phyloP scores from a whole-genome alignment of 2,329 filamentous ascomycete species.

The Camptophora hylomeconis region DNA sequence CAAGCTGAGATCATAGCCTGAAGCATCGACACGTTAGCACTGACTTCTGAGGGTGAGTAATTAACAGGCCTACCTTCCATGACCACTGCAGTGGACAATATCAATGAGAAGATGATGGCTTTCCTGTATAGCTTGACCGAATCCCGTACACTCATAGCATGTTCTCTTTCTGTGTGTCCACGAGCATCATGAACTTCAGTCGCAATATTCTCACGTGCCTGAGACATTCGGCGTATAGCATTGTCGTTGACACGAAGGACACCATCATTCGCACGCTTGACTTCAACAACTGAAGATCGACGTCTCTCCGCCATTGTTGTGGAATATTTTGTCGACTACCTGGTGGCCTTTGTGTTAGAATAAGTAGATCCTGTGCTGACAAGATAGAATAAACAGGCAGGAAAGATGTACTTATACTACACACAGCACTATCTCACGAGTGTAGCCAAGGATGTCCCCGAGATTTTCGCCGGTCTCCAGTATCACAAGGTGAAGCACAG shows the following conservation, averaged over 20 bases:
- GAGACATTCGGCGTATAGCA: slow-evolving; percentile 4
- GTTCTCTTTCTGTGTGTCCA: slow-evolving; percentile 5
- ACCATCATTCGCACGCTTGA: slow-evolving; percentile 7
- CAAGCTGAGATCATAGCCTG: slow-evolving; percentile 58
- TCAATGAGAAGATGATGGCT: slow-evolving; percentile 67
- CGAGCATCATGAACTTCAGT: slow-evolving; percentile 6
- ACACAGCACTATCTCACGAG: too few relatives aligned
- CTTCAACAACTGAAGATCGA: slow-evolving; percentile 6
- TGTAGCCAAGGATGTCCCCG: too few relatives aligned
- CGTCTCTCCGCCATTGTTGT: too few relatives aligned
- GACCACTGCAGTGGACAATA: slow-evolving; percentile 76
- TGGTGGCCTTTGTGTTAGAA: too few relatives aligned
- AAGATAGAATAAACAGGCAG: too few relatives aligned
- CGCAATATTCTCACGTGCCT: slow-evolving; percentile 1
- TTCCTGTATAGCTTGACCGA: slow-evolving; percentile 75
- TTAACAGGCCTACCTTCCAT: slow-evolving; percentile 55
- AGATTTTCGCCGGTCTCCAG: too few relatives aligned
- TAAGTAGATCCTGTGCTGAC: too few relatives aligned
- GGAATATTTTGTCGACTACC: too few relatives aligned
- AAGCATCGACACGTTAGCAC: not conserved
- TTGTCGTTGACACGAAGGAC: slow-evolving; percentile 7
- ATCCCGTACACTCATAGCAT: slow-evolving; percentile 34
- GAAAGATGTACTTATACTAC: too few relatives aligned
- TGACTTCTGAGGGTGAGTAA: not conserved
- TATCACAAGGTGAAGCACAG: too few relatives aligned